Conservation (phyloP, 257 asterid species). For the Orobanche coerulescens region DNA sequence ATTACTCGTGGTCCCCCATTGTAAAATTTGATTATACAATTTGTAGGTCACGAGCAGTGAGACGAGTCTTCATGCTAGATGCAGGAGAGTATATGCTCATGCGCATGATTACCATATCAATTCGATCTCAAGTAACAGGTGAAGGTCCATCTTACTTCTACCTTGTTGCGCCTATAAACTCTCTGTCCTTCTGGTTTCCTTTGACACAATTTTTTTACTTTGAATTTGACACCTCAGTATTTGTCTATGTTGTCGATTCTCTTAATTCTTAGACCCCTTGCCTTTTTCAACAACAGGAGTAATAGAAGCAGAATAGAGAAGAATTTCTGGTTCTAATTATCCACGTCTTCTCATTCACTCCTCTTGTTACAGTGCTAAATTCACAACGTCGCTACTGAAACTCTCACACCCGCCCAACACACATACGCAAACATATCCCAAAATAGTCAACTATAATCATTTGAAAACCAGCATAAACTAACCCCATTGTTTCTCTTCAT, state of each 20-base stretch:
- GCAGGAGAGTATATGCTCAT: slow-evolving; percentile 85
- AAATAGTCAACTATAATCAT: too few relatives aligned
- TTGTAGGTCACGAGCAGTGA: slow-evolving; percentile 68
- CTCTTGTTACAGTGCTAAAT: too few relatives aligned
- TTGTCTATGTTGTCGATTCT: not conserved
- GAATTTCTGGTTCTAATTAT: slow-evolving; percentile 5
- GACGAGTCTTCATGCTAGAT: slow-evolving; percentile 69
- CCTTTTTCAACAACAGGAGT: slow-evolving; percentile 4
- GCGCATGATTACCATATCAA: slow-evolving; percentile 90
- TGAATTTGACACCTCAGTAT: not conserved
- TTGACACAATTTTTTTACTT: not conserved
- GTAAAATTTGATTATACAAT: slow-evolving; percentile 24
- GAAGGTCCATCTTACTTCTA: slow-evolving; percentile 15
- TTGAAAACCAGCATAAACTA: too few relatives aligned
- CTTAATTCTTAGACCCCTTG: slow-evolving; percentile 13
- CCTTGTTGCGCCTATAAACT: slow-evolving; percentile 8
- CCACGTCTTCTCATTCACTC: too few relatives aligned
- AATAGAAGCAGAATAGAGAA: slow-evolving; percentile 7
- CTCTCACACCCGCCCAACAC: too few relatives aligned
- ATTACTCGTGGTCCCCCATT: not conserved
- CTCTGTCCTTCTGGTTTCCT: not conserved
- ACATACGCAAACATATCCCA: too few relatives aligned
- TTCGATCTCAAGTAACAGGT: slow-evolving; percentile 87
- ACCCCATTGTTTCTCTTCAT: not conserved
- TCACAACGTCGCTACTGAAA: too few relatives aligned